A percentile compares a stretch with the other conserved stretches of the same genome.
phyloP scores from a whole-genome alignment of 2,329 filamentous ascomycete genomes.

The Cadophora gregata region DNA sequence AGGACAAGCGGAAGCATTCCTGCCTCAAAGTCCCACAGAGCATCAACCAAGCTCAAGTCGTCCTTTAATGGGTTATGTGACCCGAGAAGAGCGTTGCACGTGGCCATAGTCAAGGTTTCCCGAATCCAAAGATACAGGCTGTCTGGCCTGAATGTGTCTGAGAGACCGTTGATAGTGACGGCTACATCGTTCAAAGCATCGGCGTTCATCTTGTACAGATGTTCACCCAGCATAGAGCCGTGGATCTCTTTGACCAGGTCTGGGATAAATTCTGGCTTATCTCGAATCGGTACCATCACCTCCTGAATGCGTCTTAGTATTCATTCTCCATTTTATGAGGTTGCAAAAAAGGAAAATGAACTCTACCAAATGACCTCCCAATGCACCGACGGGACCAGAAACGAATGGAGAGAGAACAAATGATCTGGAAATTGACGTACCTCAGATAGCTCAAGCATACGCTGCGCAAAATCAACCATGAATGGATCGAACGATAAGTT shows the following conservation, averaged over 20 bases:
- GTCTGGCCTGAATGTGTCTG: constrained; percentile 40
- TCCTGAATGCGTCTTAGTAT: constrained; percentile 11
- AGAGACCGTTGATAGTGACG: constrained; percentile 39
- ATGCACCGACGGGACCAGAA: background rate
- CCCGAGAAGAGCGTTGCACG: constrained; percentile 50
- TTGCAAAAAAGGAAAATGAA: background rate
- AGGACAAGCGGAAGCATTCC: constrained; percentile 40
- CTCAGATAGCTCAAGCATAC: constrained; percentile 46
- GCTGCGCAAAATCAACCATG: constrained; percentile 47
- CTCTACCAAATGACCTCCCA: background rate
- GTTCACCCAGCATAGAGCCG: constrained; percentile 44
- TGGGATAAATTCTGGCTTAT: constrained; percentile 38
- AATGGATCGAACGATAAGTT: constrained; percentile 52
- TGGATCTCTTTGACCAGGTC: constrained; percentile 46
- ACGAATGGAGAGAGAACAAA: no score
- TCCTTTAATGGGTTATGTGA: constrained; percentile 50
- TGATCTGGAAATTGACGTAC: background rate
- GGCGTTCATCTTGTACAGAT: constrained; percentile 46
- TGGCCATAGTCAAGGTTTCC: constrained; percentile 48
- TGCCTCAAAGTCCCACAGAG: constrained; percentile 47
- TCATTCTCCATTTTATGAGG: background rate
- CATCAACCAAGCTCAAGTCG: constrained; percentile 45
- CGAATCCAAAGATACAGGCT: constrained; percentile 50
- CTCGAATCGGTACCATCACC: constrained; percentile 41
- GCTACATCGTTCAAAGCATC: constrained; percentile 47